Evolutionary conservation across 805 yeast species (phyloP).

Genomic region (Candida corydali): DNA sequence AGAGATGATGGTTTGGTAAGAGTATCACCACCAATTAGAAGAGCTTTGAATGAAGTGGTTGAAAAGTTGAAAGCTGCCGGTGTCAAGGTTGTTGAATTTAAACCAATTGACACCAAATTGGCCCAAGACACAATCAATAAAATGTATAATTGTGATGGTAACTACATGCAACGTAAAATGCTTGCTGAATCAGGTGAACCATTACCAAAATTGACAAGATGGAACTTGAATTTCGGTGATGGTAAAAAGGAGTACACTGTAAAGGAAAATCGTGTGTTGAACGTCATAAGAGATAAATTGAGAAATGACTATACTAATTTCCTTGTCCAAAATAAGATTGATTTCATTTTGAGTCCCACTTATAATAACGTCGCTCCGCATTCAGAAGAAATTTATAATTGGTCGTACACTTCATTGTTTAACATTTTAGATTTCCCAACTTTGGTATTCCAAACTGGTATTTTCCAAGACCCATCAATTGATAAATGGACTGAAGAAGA

Average conservation of each 20-base stretch:
- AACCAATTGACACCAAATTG: slow-evolving; percentile 54
- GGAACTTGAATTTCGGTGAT: slow-evolving; percentile 54
- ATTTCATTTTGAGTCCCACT: slow-evolving; percentile 64
- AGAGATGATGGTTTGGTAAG: slow-evolving; percentile 63
- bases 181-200: slow-evolving; percentile 69
- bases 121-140: slow-evolving; percentile 56
- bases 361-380: slow-evolving; percentile 68
- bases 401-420: slow-evolving; percentile 79
- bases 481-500: slow-evolving; percentile 45
- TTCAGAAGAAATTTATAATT: slow-evolving; percentile 59
- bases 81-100: slow-evolving; percentile 51
- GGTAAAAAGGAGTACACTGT: slow-evolving; percentile 47
- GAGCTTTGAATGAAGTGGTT: slow-evolving; percentile 53
- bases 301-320: slow-evolving; percentile 54
- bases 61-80: slow-evolving; percentile 57
- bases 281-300: slow-evolving; percentile 51
- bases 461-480: slow-evolving; percentile 50
- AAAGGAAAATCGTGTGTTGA: slow-evolving; percentile 53
- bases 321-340: slow-evolving; percentile 53
- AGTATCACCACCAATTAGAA: slow-evolving; percentile 61
- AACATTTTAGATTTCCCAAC: slow-evolving; percentile 71
- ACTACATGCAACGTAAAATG: slow-evolving; percentile 48
- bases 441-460: slow-evolving; percentile 59
- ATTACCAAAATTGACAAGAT: slow-evolving; percentile 55
- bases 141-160: slow-evolving; percentile 68